Evolutionary conservation across 495 filamentous ascomycete species (phyloP).

Genomic region (Thermothielavioides terrestris): DNA sequence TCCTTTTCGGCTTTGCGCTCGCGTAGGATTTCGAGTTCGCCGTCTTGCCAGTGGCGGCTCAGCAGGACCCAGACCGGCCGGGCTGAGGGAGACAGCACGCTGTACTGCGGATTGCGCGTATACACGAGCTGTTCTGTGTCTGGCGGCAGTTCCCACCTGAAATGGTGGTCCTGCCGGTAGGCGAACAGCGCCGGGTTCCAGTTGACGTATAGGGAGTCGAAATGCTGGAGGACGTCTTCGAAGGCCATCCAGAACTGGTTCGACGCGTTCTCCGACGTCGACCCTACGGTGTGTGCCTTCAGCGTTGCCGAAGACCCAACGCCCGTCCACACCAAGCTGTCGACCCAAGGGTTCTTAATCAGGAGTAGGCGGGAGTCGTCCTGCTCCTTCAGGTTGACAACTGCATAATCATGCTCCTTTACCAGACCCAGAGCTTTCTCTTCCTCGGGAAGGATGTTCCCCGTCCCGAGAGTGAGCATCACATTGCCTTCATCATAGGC

Average conservation of each 20-base stretch:
- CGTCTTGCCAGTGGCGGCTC: slow-evolving; percentile 65
- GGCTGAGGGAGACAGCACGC: slow-evolving; percentile 47
- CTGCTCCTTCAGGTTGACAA: slow-evolving; percentile 67
- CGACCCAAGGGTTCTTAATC: slow-evolving; percentile 94
- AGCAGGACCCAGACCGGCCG: slow-evolving; percentile 76
- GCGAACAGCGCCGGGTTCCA: slow-evolving; percentile 88
- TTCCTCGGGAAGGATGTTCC: slow-evolving; percentile 61
- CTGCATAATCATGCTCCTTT: slow-evolving; percentile 88
- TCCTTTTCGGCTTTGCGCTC: slow-evolving; percentile 20
- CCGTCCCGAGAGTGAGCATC: slow-evolving; percentile 83
- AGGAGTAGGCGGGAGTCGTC: slow-evolving; percentile 53
- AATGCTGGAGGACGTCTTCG: slow-evolving; percentile 76
- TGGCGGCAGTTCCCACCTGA: slow-evolving; percentile 70
- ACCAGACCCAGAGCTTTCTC: slow-evolving; percentile 74
- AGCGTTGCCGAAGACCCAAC: slow-evolving; percentile 24
- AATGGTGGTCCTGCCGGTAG: slow-evolving; percentile 78
- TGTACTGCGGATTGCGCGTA: slow-evolving; percentile 74
- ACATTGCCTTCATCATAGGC: slow-evolving; percentile 74
- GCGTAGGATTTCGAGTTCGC: slow-evolving; percentile 35
- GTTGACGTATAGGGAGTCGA: slow-evolving; percentile 91
- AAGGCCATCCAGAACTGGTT: slow-evolving; percentile 90
- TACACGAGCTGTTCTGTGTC: slow-evolving; percentile 55
- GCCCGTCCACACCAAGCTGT: slow-evolving; percentile 58
- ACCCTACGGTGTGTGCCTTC: slow-evolving; percentile 13
- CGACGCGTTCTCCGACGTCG: slow-evolving; percentile 29